phyloP scores from a whole-genome alignment of 495 filamentous ascomycete genomes.

The Pyrenula massariospora region DNA sequence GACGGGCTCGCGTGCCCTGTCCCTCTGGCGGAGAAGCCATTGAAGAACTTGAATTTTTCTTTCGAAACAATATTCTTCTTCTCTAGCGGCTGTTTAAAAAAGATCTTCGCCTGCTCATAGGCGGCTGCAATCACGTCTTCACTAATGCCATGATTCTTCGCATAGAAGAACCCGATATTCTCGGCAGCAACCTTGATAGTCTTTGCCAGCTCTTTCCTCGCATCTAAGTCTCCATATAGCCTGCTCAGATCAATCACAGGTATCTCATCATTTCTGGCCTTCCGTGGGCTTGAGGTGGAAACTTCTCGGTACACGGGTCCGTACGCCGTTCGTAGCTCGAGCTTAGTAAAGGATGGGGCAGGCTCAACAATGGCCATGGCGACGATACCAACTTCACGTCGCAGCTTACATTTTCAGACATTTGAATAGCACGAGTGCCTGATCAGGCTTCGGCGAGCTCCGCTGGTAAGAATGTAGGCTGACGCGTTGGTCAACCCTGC shows the following conservation, averaged over 20 bases:
- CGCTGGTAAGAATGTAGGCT: too few relatives aligned
- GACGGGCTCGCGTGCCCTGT: constrained; percentile 16
- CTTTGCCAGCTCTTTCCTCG: constrained; percentile 24
- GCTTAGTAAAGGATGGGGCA: constrained; percentile 13
- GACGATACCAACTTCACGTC: too few relatives aligned
- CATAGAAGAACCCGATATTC: constrained; percentile 43
- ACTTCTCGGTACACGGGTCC: constrained; percentile 21
- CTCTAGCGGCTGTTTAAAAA: constrained; percentile 30
- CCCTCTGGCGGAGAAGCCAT: constrained; percentile 19
- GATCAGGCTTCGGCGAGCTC: too few relatives aligned
- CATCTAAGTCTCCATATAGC: constrained; percentile 25
- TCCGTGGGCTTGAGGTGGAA: constrained; percentile 19
- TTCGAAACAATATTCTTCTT: constrained; percentile 23
- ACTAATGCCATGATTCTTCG: constrained; percentile 41
- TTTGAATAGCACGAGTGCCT: too few relatives aligned
- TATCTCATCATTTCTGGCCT: constrained; percentile 35
- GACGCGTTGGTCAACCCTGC: too few relatives aligned
- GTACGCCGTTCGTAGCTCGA: constrained; percentile 18
- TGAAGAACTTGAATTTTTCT: constrained; percentile 12
- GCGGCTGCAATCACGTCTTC: constrained; percentile 30
- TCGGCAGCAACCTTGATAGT: constrained; percentile 29
- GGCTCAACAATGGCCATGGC: not conserved
- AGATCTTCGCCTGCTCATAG: constrained; percentile 19
- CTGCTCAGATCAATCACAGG: constrained; percentile 37
- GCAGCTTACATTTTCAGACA: too few relatives aligned